These are phyloP conservation scores for Escallonia herrerae DNA, from an alignment of 129 eudicot genomes.

Conservation along the genomic window DNA sequence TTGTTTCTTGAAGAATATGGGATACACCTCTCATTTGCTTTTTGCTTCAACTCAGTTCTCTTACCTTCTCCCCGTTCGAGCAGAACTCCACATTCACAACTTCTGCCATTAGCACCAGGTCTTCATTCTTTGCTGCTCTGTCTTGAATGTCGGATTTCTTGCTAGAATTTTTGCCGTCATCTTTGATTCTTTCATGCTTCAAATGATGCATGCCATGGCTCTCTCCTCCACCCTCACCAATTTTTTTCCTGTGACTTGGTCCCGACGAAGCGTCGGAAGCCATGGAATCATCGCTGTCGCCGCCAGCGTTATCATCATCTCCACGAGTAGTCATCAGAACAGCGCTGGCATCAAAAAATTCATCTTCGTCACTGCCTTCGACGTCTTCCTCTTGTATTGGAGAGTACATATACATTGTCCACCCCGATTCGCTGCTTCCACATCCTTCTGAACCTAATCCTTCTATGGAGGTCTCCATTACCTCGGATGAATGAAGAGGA, in stretches of 20 bases:
- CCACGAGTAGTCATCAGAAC: not conserved
- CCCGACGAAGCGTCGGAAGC: constrained; percentile 87
- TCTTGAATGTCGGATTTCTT: constrained; percentile 17
- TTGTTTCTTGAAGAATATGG: too few species aligned
- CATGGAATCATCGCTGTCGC: constrained; percentile 71
- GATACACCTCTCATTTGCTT: too few species aligned
- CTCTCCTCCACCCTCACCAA: constrained; percentile 3
- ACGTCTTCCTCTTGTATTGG: too few species aligned
- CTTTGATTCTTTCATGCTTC: constrained; percentile 11
- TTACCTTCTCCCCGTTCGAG: too few species aligned
- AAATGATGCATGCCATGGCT: too few species aligned
- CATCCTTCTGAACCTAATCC: constrained; percentile 47
- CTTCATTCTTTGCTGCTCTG: constrained; percentile 26
- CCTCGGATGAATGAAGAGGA: constrained; percentile 2
- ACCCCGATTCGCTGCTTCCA: constrained; percentile 86
- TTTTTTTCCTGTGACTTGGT: constrained; percentile 34
- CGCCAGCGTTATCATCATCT: constrained; percentile 26
- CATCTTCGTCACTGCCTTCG: not conserved
- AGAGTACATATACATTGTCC: constrained; percentile 48
- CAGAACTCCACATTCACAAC: too few species aligned
- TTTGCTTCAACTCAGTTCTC: too few species aligned
- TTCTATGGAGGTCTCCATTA: constrained; percentile 44
- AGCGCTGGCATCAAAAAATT: not conserved
- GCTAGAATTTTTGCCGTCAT: constrained; percentile 17
- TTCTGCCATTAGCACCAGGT: constrained; percentile 3